A percentile compares a stretch with the other conserved stretches of the same genome.
These are phyloP conservation scores for Musa troglodytarum DNA, from an alignment of 176 grass and related monocot genomes.

Conservation along the genomic window DNA sequence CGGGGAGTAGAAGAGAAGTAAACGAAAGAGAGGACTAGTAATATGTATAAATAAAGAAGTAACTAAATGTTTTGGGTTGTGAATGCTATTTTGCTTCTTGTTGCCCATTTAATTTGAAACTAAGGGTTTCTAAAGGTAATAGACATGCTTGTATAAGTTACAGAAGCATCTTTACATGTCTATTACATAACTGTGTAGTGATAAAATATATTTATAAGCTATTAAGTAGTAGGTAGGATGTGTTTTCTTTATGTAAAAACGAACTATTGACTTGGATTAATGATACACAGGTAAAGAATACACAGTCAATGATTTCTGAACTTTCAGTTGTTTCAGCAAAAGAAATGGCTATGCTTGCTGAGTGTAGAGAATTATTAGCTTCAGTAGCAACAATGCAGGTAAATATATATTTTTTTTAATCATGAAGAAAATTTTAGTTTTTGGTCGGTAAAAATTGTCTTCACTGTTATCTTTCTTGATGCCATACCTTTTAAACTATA, in stretches of 20 bases:
- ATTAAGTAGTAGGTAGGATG: background rate
- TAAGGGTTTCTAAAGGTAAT: too few relatives aligned
- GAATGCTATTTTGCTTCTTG: background rate
- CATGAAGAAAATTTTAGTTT: too few relatives aligned
- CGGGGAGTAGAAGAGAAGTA: background rate
- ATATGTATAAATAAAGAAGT: background rate
- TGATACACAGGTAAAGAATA: slow-evolving; percentile 45
- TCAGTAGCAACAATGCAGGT: slow-evolving; percentile 58
- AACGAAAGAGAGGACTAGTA: background rate
- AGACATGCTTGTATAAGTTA: background rate
- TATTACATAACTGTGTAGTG: background rate
- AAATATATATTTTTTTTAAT: background rate
- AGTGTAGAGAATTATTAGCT: slow-evolving; percentile 71
- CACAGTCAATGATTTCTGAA: slow-evolving; percentile 46
- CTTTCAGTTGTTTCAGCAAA: slow-evolving; percentile 42
- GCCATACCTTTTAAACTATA: too few relatives aligned
- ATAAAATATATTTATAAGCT: background rate
- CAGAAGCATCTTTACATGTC: background rate
- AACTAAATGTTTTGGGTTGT: background rate
- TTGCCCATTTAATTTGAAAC: background rate
- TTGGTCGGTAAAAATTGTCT: too few relatives aligned
- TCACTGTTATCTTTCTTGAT: too few relatives aligned
- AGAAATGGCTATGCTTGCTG: slow-evolving; percentile 72
- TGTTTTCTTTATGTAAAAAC: background rate
- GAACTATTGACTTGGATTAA: background rate